Evolutionary conservation across 2,329 filamentous ascomycete genomes (phyloP).

Genomic region (Aspergillus bombycis): DNA sequence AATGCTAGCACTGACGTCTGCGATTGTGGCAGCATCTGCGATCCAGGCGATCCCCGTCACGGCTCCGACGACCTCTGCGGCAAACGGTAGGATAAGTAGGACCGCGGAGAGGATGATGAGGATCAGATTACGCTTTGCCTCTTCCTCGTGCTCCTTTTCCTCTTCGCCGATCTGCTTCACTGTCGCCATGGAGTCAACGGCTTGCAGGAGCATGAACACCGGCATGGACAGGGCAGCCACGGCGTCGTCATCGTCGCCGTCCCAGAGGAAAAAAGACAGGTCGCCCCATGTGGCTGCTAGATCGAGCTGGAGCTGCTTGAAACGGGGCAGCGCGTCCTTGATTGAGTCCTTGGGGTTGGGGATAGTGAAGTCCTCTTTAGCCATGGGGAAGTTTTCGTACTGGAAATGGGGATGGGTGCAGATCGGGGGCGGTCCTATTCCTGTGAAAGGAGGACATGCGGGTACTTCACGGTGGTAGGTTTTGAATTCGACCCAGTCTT

Average conservation of each 20-base stretch:
- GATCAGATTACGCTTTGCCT: constrained; percentile 16
- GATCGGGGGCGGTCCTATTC: not conserved
- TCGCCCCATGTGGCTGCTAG: constrained; percentile 1
- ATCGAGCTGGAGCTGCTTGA: not conserved
- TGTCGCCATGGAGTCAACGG: constrained; percentile 13
- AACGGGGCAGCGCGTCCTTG: not conserved
- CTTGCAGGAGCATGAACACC: constrained; percentile 12
- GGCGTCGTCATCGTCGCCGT: constrained; percentile 7
- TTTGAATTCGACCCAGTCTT: not conserved
- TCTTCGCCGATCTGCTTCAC: constrained; percentile 16
- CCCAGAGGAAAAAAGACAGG: constrained; percentile 2
- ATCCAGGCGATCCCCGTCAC: constrained; percentile 10
- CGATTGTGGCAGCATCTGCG: constrained; percentile 10
- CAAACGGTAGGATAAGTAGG: constrained; percentile 17
- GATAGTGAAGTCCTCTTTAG: not conserved
- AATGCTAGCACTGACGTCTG: constrained; percentile 9
- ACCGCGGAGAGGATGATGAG: constrained; percentile 17
- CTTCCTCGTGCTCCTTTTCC: constrained; percentile 13
- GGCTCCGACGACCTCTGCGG: constrained; percentile 7
- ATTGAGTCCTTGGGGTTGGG: constrained; percentile 9
- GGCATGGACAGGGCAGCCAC: constrained; percentile 10
- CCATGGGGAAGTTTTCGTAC: constrained; percentile 3
- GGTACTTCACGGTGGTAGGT: not conserved
- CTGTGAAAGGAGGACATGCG: not conserved
- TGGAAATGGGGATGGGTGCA: not conserved